Base-by-base conservation (phyloP, 1,139 yeast species). In the Kodamaea sp. region DNA sequence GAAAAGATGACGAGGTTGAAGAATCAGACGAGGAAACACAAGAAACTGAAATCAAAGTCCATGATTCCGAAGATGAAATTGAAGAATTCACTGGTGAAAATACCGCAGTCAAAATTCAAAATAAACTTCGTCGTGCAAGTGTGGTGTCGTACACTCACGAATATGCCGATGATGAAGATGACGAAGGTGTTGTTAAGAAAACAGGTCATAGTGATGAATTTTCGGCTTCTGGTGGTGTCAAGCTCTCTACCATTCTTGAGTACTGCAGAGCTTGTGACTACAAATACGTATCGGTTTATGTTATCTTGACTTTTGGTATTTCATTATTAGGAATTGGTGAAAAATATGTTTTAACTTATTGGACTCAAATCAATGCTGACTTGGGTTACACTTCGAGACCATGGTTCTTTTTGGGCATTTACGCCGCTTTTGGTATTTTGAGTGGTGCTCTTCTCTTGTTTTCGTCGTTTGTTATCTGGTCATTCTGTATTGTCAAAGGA, bases 261-360 rank as follows among this genome's bases (percentile, higher is more conserved):
- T 59, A 55, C 33, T 50, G 58, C 28, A 50, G 46, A 29, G 63
- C 63, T 9, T 55, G 61, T 35, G 54, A 55, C 40, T 55, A 47
- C 46, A 36, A 41, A 11, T 54, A 45, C 33, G 49, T 58, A n/a
- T 22, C 46, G 14, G 34, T 58, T 11, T 59, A 56, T 43, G 29
- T 55, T 8, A 20, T 50, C 7, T 41, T 56, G 24, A 40, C 48
- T 4, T 41, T 50, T 9, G 44, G 43, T 2, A 48, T 46, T 21
- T 33, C 52, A 3, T 41, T 49, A 5, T 32, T 49, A 24, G 48
- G 41, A n/a, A 50, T 59, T 28, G 34, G 41, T 13, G 59, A 56
- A 23, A 56, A 53, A 38, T 51, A 49, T 27, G 35, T 57, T 3
- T 48, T 59, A 41, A 57, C 57, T 19, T 43, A 43, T 26, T 59